Conservation (phyloP, 2,329 filamentous ascomycete species). For the Sporothrix brasiliensis region DNA sequence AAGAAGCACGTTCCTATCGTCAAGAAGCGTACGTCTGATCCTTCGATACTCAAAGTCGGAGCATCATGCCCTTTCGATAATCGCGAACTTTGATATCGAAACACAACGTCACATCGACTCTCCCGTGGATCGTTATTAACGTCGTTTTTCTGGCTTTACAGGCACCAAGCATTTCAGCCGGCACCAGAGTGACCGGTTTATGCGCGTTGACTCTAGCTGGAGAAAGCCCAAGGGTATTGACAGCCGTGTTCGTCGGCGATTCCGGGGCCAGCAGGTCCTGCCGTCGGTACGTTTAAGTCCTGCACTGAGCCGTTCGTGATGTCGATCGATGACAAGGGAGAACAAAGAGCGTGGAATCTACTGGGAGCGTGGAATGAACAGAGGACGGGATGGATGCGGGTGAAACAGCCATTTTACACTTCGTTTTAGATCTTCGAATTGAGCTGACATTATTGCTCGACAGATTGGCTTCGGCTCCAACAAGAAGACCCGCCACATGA, state of each 20-base stretch:
- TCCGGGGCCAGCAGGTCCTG: constrained; percentile 95
- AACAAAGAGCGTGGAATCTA: neutral
- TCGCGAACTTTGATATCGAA: neutral
- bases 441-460: constrained; percentile 21
- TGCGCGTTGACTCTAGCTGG: constrained; percentile 87
- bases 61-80: neutral
- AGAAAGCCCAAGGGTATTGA: constrained; percentile 99
- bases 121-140: neutral
- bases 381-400: neutral
- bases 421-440: too few relatives aligned
- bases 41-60: constrained; percentile 18
- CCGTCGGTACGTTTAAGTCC: constrained; percentile 76
- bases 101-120: neutral
- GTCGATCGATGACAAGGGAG: neutral
- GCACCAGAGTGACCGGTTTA: constrained; percentile 98
- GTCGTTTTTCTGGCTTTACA: constrained; percentile 44
- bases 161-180: constrained; percentile 93
- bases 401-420: neutral
- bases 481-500: constrained; percentile 99
- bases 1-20: constrained; percentile 99
- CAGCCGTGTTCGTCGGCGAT: constrained; percentile 93
- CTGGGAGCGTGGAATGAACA: neutral
- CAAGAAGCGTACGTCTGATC: constrained; percentile 90
- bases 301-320: neutral
- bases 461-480: constrained; percentile 99